Conservation (phyloP, 2,329 filamentous ascomycete genomes). For the Verticillium zaregamsianum region DNA sequence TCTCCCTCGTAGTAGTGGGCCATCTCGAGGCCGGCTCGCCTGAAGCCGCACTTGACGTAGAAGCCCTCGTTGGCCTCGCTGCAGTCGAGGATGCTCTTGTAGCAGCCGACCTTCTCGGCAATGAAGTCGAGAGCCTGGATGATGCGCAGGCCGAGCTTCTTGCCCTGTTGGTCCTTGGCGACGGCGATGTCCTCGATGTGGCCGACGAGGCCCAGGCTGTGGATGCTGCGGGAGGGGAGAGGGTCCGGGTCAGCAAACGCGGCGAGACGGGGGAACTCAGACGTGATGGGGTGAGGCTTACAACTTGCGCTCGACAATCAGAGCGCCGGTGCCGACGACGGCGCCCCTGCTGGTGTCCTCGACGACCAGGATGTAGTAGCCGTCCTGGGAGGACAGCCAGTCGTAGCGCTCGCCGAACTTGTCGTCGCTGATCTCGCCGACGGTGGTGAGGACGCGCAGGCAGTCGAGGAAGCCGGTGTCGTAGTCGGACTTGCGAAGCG, state of each 20-base stretch:
- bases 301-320: constrained; percentile 95
- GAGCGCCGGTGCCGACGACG: constrained; percentile 84
- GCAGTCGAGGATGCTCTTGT: constrained; percentile 96
- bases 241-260: too few species aligned
- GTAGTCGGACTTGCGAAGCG: constrained; percentile 76
- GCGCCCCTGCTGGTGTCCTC: constrained; percentile 60
- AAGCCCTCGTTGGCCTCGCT: constrained; percentile 95
- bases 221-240: constrained; percentile 51
- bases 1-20: constrained; percentile 79
- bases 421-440: constrained; percentile 76
- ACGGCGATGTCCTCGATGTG: constrained; percentile 99
- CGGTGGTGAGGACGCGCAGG: constrained; percentile 84
- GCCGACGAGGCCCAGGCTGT: constrained; percentile 76
- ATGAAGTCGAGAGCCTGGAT: constrained; percentile 92
- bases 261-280: constrained; percentile 8
- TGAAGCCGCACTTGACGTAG: constrained; percentile 96
- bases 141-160: constrained; percentile 88
- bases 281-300: constrained; percentile 34
- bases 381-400: constrained; percentile 70
- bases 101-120: constrained; percentile 84
- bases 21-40: constrained; percentile 91
- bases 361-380: constrained; percentile 85
- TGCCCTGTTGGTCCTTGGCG: constrained; percentile 90
- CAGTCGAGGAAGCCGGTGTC: constrained; percentile 83
- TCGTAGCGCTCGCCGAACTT: constrained; percentile 77